Evolutionary conservation across 2,329 filamentous ascomycete genomes (phyloP).

Genomic region (Microsporum canis): DNA sequence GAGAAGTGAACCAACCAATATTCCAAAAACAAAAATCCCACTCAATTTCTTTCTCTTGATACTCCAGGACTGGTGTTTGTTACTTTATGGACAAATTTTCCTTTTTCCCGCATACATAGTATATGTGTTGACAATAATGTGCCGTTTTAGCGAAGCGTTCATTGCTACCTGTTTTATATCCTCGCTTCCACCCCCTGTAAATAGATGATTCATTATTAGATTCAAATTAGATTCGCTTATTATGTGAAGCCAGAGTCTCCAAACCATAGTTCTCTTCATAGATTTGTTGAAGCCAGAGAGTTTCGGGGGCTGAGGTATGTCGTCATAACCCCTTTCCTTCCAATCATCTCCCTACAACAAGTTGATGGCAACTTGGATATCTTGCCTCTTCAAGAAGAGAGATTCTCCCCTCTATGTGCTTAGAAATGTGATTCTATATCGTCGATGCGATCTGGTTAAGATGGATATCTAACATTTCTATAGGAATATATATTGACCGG

Average conservation of each 20-base stretch:
- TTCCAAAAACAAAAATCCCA: not conserved
- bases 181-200: not conserved
- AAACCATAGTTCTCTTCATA: not conserved
- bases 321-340: slow-evolving; percentile 3
- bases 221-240: not conserved
- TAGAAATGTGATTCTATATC: not conserved
- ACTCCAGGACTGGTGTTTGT: not conserved
- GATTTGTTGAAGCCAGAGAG: not conserved
- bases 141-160: not conserved
- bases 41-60: not conserved
- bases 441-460: not conserved
- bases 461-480: not conserved
- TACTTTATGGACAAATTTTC: not conserved
- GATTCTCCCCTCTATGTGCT: not conserved
- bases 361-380: slow-evolving; percentile 1
- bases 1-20: not conserved
- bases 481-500: not conserved
- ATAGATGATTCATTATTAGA: not conserved
- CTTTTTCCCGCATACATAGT: not conserved
- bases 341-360: not conserved
- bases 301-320: slow-evolving; percentile 5
- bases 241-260: not conserved
- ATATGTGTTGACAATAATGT: not conserved
- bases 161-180: not conserved
- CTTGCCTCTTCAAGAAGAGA: not conserved